A percentile compares a stretch with the other conserved stretches of the same genome.
phyloP scores from a whole-genome alignment of 192 early-diverging fungal genomes.

The Entrophospora sp. region DNA sequence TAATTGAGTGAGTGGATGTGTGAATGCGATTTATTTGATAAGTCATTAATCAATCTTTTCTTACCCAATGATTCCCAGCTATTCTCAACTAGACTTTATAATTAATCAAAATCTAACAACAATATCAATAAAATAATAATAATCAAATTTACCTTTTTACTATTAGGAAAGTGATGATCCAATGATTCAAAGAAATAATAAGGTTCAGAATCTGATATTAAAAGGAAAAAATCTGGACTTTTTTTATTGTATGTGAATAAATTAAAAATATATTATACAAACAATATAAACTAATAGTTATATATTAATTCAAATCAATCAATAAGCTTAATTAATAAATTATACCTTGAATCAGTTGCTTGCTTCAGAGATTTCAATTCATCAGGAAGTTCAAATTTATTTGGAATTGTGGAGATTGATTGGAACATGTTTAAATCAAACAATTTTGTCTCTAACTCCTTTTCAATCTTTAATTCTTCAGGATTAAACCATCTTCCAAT shows the following conservation, averaged over 20 bases:
- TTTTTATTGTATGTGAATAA: too few relatives aligned
- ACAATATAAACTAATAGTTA: not conserved
- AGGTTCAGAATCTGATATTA: slow-evolving; percentile 43
- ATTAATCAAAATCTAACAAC: not conserved
- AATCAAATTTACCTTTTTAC: slow-evolving; percentile 24
- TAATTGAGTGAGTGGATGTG: too few relatives aligned
- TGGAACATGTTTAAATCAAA: slow-evolving; percentile 3
- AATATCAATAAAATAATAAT: not conserved
- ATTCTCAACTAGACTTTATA: not conserved
- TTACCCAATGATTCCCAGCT: slow-evolving; percentile 35
- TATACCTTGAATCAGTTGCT: too few relatives aligned
- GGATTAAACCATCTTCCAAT: slow-evolving; percentile 1
- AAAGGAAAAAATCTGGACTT: slow-evolving; percentile 19
- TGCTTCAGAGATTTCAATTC: not conserved
- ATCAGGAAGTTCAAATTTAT: not conserved
- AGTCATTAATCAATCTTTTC: not conserved
- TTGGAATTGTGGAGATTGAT: not conserved
- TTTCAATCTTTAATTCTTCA: not conserved
- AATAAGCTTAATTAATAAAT: not conserved
- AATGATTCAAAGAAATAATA: slow-evolving; percentile 41
- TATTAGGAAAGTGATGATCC: slow-evolving; percentile 33
- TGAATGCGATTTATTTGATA: too few relatives aligned
- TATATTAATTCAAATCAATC: not conserved
- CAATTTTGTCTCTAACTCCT: not conserved
- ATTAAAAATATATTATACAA: not conserved